Conservation (phyloP, 352 stramenopile species). For the Globisporangium barbulae region DNA sequence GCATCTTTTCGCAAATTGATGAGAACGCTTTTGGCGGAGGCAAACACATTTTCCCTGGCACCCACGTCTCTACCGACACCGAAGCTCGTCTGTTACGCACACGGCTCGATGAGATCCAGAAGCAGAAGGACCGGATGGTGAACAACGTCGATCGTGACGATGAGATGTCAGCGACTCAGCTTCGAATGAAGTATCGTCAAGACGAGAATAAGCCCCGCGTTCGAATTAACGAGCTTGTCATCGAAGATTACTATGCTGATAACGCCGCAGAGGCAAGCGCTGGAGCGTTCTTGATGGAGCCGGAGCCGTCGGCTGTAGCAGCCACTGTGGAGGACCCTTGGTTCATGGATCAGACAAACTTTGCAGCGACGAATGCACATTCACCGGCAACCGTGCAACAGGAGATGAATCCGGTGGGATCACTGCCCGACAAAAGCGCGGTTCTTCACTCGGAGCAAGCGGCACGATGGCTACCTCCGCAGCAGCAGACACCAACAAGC, state of each 20-base stretch:
- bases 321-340: constrained; percentile 42
- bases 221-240: constrained; percentile 82
- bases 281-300: constrained; percentile 59
- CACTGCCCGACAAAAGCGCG: constrained; percentile 35
- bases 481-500: constrained; percentile 10
- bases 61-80: constrained; percentile 66
- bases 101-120: constrained; percentile 71
- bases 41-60: constrained; percentile 62
- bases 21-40: constrained; percentile 71
- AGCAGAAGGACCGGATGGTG: constrained; percentile 68
- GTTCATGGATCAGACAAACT: constrained; percentile 39
- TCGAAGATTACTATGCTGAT: constrained; percentile 80
- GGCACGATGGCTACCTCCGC: constrained; percentile 53
- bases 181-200: constrained; percentile 46
- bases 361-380: neutral
- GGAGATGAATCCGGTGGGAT: constrained; percentile 28
- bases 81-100: constrained; percentile 79
- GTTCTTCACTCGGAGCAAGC: constrained; percentile 52
- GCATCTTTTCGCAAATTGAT: constrained; percentile 75
- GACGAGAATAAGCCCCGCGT: constrained; percentile 46
- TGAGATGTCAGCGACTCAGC: constrained; percentile 50
- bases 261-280: constrained; percentile 28
- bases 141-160: constrained; percentile 37
- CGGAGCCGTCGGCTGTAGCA: constrained; percentile 13
- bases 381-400: neutral